A percentile compares a stretch with the other conserved stretches of the same genome.
Conservation (phyloP, 768 basidiomycete genomes). For the Leccinum fibrillosum region DNA sequence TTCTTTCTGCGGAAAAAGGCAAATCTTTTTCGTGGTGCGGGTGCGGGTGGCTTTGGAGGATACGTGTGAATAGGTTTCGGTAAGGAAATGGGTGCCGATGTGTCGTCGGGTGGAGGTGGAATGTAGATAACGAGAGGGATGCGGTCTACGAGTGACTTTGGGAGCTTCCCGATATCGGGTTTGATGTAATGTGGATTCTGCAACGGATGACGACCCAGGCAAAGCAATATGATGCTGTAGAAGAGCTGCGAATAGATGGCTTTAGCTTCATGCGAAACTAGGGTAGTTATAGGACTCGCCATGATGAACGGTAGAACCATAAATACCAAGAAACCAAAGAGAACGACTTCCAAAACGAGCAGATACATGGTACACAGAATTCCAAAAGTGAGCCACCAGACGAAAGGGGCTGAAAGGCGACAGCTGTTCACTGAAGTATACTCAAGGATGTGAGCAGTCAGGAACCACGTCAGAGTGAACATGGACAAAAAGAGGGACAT, state of each 20-base stretch:
- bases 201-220: slow-evolving; percentile 75
- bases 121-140: slow-evolving; percentile 88
- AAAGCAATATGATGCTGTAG: slow-evolving; percentile 77
- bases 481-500: slow-evolving; percentile 64
- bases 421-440: slow-evolving; percentile 77
- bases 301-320: slow-evolving; percentile 76
- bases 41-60: slow-evolving; percentile 50
- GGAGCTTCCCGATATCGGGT: slow-evolving; percentile 74
- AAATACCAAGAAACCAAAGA: slow-evolving; percentile 75
- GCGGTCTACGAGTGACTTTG: slow-evolving; percentile 67
- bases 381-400: slow-evolving; percentile 86
- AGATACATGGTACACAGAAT: slow-evolving; percentile 79
- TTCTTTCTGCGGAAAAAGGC: slow-evolving; percentile 43
- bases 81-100: slow-evolving; percentile 35
- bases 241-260: slow-evolving; percentile 46
- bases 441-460: slow-evolving; percentile 75
- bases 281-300: slow-evolving; percentile 43
- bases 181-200: slow-evolving; percentile 72
- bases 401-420: slow-evolving; percentile 67
- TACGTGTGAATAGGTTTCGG: slow-evolving; percentile 54
- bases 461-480: slow-evolving; percentile 77
- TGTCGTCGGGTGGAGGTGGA: slow-evolving; percentile 64
- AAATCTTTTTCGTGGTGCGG: slow-evolving; percentile 43
- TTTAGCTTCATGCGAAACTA: slow-evolving; percentile 4
- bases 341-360: slow-evolving; percentile 66